phyloP scores from a whole-genome alignment of 2,329 filamentous ascomycete genomes.

The Stemphylium beticola region DNA sequence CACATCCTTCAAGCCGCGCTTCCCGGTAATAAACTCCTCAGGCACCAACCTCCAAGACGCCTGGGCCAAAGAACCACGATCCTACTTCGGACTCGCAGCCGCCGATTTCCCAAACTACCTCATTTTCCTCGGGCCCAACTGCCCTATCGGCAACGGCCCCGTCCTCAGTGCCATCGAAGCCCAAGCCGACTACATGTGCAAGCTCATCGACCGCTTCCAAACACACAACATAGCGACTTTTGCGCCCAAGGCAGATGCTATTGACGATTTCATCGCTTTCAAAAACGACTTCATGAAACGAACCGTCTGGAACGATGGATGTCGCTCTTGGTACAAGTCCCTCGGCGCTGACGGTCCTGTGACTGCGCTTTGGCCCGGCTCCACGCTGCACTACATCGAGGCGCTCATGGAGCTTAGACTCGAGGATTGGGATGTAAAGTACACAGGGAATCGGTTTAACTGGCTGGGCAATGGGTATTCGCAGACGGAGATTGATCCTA shows the following conservation, averaged over 20 bases:
- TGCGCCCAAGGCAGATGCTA: conserved; percentile 53
- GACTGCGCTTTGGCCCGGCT: conserved; percentile 54
- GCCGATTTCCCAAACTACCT: conserved; percentile 57
- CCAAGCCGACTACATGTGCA: conserved; percentile 59
- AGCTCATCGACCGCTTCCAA: conserved; percentile 58
- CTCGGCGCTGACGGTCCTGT: conserved; percentile 40
- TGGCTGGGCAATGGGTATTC: conserved; percentile 49
- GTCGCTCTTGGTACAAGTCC: conserved; percentile 54
- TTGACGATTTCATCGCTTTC: conserved; percentile 59
- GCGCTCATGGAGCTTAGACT: conserved; percentile 53
- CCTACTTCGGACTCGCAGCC: conserved; percentile 56
- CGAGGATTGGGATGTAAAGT: conserved; percentile 57
- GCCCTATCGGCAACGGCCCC: conserved; percentile 51
- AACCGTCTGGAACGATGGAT: conserved; percentile 56
- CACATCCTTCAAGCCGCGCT: conserved; percentile 53
- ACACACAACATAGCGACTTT: conserved; percentile 55
- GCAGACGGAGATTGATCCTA: conserved; percentile 44
- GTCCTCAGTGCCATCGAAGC: conserved; percentile 54
- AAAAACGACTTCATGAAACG: conserved; percentile 55
- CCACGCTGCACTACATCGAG: conserved; percentile 59
- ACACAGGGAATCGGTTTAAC: conserved; percentile 46
- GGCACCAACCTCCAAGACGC: conserved; percentile 53
- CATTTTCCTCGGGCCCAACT: conserved; percentile 52
- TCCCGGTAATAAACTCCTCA: conserved; percentile 51
- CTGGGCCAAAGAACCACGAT: conserved; percentile 50